Evolutionary conservation across 2,329 filamentous ascomycete species (phyloP).

Genomic region (Cordyceps farinosa): DNA sequence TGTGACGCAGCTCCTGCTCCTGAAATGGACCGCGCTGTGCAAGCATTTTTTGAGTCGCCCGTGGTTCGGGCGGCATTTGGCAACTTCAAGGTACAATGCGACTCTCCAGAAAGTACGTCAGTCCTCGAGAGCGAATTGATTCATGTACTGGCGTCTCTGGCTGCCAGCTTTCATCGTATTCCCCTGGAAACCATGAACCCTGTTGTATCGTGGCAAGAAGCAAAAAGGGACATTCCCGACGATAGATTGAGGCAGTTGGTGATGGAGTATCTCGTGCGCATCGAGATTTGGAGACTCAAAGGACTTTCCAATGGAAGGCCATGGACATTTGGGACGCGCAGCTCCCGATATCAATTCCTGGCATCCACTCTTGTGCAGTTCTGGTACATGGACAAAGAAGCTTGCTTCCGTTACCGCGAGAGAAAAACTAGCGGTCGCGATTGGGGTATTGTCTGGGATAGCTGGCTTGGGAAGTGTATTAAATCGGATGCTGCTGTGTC

Average conservation of each 20-base stretch:
- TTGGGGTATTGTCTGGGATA: slow-evolving; percentile 29
- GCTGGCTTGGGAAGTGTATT: slow-evolving; percentile 26
- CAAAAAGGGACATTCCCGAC: neutral
- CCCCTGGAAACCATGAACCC: neutral
- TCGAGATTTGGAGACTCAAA: slow-evolving; percentile 9
- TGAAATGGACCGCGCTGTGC: neutral
- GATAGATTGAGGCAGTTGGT: slow-evolving; percentile 19
- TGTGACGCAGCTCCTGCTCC: neutral
- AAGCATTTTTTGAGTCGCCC: slow-evolving; percentile 8
- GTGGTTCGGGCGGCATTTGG: slow-evolving; percentile 9
- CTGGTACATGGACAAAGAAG: slow-evolving; percentile 15
- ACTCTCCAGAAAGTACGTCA: neutral
- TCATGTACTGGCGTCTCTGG: neutral
- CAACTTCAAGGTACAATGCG: neutral
- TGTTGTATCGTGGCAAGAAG: neutral
- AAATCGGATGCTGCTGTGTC: neutral
- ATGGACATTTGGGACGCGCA: slow-evolving; percentile 6
- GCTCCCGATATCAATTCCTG: slow-evolving; percentile 2
- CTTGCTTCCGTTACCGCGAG: slow-evolving; percentile 6
- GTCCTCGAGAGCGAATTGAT: slow-evolving; percentile 6
- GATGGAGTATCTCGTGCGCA: slow-evolving; percentile 1
- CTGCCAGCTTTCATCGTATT: neutral
- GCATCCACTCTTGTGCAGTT: slow-evolving; percentile 16
- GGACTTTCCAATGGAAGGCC: neutral
- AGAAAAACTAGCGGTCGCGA: neutral